A percentile compares a stretch with the other conserved stretches of the same genome.
These are phyloP conservation scores for Massariosphaeria phaeospora DNA, from an alignment of 495 filamentous ascomycete species.

Conservation along the genomic window DNA sequence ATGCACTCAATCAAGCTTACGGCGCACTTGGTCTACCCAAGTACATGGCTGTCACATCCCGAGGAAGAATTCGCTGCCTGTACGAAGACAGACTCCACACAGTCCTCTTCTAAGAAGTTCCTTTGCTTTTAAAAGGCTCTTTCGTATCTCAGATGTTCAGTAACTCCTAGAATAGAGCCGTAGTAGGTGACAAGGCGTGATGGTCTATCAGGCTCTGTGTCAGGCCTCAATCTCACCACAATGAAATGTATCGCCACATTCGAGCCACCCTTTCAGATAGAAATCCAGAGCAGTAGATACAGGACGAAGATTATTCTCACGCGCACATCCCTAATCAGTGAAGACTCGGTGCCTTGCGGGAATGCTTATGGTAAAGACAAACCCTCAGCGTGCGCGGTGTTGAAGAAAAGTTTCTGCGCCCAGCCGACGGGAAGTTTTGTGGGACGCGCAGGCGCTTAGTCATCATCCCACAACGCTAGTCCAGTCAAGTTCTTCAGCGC, in stretches of 20 bases:
- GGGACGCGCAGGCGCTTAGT: too few species aligned
- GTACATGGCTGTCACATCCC: too few species aligned
- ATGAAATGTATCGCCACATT: slow-evolving; percentile 41
- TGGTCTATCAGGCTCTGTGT: too few species aligned
- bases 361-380: slow-evolving; percentile 38
- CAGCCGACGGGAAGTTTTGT: not conserved
- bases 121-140: not conserved
- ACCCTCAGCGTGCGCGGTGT: slow-evolving; percentile 31
- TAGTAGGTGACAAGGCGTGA: too few species aligned
- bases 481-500: slow-evolving; percentile 14
- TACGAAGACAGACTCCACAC: too few species aligned
- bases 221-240: too few species aligned
- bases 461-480: slow-evolving; percentile 7
- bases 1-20: too few species aligned
- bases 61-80: too few species aligned
- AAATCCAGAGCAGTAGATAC: slow-evolving; percentile 94
- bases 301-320: slow-evolving; percentile 73
- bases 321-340: slow-evolving; percentile 65
- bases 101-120: too few species aligned
- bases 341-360: slow-evolving; percentile 51
- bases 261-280: slow-evolving; percentile 80
- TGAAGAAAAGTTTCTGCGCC: not conserved
- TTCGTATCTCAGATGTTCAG: not conserved
- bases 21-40: too few species aligned
- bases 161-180: not conserved